Evolutionary conservation across 257 asterid species (phyloP), one percentile per base, ranked within the genome.

Genomic region (Plantago ovata): DNA sequence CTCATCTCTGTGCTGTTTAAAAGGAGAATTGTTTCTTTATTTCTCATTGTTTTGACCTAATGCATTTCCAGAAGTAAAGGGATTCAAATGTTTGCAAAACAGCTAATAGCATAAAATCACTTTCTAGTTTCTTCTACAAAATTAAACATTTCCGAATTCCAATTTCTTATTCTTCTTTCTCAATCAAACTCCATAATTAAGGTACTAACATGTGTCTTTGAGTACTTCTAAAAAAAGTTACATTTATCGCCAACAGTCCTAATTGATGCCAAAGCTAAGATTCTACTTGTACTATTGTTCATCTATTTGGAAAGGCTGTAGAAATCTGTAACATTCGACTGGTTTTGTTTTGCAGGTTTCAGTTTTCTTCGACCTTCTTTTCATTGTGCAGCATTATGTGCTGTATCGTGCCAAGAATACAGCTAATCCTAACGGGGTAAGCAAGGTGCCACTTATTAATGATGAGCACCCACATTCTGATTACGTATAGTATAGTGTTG

Each of bases 301-400:
- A 6, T 11, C 11, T 50, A 3, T 13, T 4, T 36, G 1, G 6
- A 11, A 11, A 15, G 9, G 23, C 3, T 12, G 36, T 21, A 32
- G 14, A 49, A 49, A 20, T 21, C 54, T 10, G 33, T 9, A 10
- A 49, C 38, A 10, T 22, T 13, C 56, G 9, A 50, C 18, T 14
- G 56, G n/a, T 49, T 63, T 54, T 54, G 16, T 51, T 18, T 56
- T 71, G 66, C 78, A 90, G 97, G 94, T 90, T 51, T 86, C 95
- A 0, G 58, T 92, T 43, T 76, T 77, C 69, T 87, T 91, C 58
- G 94, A 91, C 75, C 58, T 91, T 61, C 84, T 91, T 46, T 87
- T 91, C 78, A 91, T 91, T 46, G 52, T 91, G 69, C 98, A 91
- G 80, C 96, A 87, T 71, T 87, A 77, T 16, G 67, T 87, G 62